These are phyloP conservation scores for Solanum arcanum DNA, from an alignment of 257 asterid species.

Conservation along the genomic window DNA sequence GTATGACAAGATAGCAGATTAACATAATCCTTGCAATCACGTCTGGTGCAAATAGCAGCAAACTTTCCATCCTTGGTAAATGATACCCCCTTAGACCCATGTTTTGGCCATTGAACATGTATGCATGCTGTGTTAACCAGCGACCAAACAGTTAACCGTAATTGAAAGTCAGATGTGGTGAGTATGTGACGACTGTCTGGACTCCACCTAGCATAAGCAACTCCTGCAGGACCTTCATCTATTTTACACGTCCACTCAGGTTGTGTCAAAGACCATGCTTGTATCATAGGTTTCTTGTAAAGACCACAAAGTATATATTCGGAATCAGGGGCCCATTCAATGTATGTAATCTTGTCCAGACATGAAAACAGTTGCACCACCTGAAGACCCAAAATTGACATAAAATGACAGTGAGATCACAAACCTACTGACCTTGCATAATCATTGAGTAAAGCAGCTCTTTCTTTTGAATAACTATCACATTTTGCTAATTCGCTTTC, in stretches of 20 bases:
- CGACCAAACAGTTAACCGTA: conserved; percentile 93
- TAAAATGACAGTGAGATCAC: background rate
- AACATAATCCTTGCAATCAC: conserved; percentile 96
- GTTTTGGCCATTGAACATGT: conserved; percentile 95
- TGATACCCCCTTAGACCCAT: conserved; percentile 91
- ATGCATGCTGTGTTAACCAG: conserved; percentile 87
- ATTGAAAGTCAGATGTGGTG: conserved; percentile 90
- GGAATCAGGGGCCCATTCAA: conserved; percentile 97
- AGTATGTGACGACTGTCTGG: conserved; percentile 99
- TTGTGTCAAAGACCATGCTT: conserved; percentile 93
- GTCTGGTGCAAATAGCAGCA: conserved; percentile 96
- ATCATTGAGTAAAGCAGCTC: background rate
- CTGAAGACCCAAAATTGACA: conserved; percentile 19
- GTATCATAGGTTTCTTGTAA: conserved; percentile 85
- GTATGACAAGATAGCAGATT: conserved; percentile 80
- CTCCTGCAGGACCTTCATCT: conserved; percentile 96
- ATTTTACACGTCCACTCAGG: conserved; percentile 99
- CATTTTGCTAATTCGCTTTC: background rate
- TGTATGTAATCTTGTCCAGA: conserved; percentile 82
- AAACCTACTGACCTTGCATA: background rate
- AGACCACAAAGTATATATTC: conserved; percentile 93
- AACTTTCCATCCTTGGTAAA: conserved; percentile 92
- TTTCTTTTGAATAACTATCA: background rate
- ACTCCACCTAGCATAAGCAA: conserved; percentile 97
- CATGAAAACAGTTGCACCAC: conserved; percentile 90